These are phyloP conservation scores for Puccinia polysora DNA, from an alignment of 1,284 basidiomycete species.

Conservation along the genomic window DNA sequence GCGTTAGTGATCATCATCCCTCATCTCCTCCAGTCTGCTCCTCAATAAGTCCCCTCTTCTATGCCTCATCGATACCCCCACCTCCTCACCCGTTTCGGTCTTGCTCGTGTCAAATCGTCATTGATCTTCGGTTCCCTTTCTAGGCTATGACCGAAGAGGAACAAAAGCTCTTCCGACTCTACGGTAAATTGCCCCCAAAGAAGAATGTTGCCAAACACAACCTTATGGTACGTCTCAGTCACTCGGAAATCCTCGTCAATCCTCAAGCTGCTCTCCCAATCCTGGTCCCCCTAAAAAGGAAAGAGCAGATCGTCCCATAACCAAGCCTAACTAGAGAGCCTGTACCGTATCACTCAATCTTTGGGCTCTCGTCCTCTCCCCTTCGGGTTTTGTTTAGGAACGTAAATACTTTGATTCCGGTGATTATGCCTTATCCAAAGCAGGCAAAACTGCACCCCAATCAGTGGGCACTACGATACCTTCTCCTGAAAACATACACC, in stretches of 20 bases:
- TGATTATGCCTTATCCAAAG: constrained; percentile 92
- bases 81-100: too few species aligned
- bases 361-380: constrained; percentile 26
- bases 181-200: constrained; percentile 86
- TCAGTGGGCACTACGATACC: constrained; percentile 89
- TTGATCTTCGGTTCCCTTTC: constrained; percentile 28
- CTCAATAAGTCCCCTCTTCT: not conserved
- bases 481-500: constrained; percentile 65
- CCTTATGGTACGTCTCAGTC: constrained; percentile 82
- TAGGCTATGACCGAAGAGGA: constrained; percentile 84
- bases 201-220: constrained; percentile 90
- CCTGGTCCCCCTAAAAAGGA: too few species aligned
- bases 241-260: too few species aligned
- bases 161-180: constrained; percentile 86
- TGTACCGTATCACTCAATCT: constrained; percentile 7
- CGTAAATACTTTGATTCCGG: constrained; percentile 98
- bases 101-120: constrained; percentile 14
- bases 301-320: too few species aligned
- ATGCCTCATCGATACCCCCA: constrained; percentile 5
- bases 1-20: constrained; percentile 58
- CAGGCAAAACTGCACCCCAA: constrained; percentile 78
- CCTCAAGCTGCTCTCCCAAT: too few species aligned
- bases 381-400: constrained; percentile 60
- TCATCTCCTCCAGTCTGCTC: constrained; percentile 8
- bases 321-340: too few species aligned